Evolutionary conservation across 139 green algal genomes (phyloP).

Genomic region (Closterium sp.): DNA sequence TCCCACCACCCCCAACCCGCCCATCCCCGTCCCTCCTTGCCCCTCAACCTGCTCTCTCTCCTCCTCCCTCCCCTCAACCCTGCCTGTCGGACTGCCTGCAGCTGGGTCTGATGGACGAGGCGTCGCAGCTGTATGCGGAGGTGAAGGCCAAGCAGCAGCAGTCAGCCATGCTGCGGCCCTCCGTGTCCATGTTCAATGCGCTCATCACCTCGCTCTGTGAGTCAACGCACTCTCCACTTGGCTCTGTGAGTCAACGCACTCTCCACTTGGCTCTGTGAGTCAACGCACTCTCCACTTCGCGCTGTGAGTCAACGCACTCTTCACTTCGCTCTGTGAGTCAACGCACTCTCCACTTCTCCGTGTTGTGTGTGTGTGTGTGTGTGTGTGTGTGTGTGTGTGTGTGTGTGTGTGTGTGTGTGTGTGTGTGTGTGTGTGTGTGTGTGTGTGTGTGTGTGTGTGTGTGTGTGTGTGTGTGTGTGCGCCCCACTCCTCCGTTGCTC

Average conservation of each 20-base stretch:
- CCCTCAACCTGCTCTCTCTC: neutral
- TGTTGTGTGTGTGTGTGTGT: too few species aligned
- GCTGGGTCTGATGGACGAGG: neutral
- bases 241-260: neutral
- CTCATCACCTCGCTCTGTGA: slow-evolving; percentile 29
- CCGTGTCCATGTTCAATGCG: slow-evolving; percentile 19
- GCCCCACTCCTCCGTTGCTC: too few species aligned
- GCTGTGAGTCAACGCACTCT: neutral
- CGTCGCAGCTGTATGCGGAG: neutral
- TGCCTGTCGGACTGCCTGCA: too few species aligned
- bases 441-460: too few species aligned
- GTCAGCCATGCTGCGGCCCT: slow-evolving; percentile 7
- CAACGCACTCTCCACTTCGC: neutral
- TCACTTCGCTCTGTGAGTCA: too few species aligned
- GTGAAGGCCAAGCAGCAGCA: slow-evolving; percentile 11
- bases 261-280: neutral
- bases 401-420: too few species aligned
- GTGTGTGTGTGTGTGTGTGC: too few species aligned
- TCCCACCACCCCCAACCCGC: too few species aligned
- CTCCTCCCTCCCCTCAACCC: neutral
- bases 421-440: too few species aligned
- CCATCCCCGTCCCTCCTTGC: neutral
- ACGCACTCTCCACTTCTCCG: too few species aligned
- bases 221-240: neutral
- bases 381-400: too few species aligned